Evolutionary conservation across 2,329 filamentous ascomycete genomes (phyloP), one percentile per base, ranked within the genome.

Genomic region (Trichoderma arundinaceum): DNA sequence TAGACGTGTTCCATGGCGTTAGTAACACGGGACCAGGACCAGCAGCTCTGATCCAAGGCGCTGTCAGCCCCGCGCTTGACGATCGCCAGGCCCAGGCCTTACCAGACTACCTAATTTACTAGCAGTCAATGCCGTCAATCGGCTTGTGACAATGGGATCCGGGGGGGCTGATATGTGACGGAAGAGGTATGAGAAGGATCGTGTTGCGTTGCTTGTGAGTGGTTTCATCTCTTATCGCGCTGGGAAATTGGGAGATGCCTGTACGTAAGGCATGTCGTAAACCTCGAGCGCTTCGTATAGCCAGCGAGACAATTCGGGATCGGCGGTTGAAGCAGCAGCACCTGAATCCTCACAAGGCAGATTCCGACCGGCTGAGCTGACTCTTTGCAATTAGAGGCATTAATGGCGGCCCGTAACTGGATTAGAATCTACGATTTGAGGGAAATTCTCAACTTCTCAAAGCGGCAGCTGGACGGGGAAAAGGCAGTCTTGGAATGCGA

Each of bases 51-150:
- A 43, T 43, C 59, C 48, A 43, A 52, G 39, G 35, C 48, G 46
- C 59, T 41, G 48, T 62, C 59, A 52, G 59, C 59, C 59, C 59
- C 59, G 48, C 59, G 56, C 35, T 33, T 35, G 28, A 19, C 41
- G 38, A 62, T 62, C 59, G 59, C 48, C 48, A 38, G 28, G 10
- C 54, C 54, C 28, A 19, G 28, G 41, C 53, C 53, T 38, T 43
- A 28, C 39, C 39, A 32, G n/a, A 46, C 22, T n/a, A 19, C 22
- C n/a, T 28, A 17, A 44, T 44, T 57, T 57, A 38, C 35, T 7
- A 38, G 19, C 19, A 35, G 57, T 35, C n/a, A 33, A 32, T 17
- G 19, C 57, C 46, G 22, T 39, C 57, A 9, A 19, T 39, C 39
- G n/a, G 19, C 44, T 39, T 46, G 54, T 44, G 54, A 22, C 4